Percentiles rank a stretch among this genome's conserved stretches.
phyloP scores from a whole-genome alignment of 2,329 filamentous ascomycete species.

The Venturia pyrina region DNA sequence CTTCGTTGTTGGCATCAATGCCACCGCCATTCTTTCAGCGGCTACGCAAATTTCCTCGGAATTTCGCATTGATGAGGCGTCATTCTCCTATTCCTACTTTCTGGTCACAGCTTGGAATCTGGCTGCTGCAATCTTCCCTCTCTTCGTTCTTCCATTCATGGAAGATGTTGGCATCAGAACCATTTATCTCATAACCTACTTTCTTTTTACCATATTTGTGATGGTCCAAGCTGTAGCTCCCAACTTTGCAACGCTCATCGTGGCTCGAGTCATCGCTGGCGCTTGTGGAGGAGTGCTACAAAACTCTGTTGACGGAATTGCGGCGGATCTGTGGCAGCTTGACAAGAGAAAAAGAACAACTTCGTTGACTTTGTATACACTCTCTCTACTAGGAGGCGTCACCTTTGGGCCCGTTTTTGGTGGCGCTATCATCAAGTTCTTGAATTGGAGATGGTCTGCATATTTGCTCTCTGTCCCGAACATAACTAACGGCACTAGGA shows the following conservation, averaged over 20 bases:
- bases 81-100: slow-evolving; percentile 31
- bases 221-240: slow-evolving; percentile 29
- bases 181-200: slow-evolving; percentile 24
- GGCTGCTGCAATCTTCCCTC: slow-evolving; percentile 27
- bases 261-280: slow-evolving; percentile 28
- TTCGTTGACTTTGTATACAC: slow-evolving; percentile 27
- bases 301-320: slow-evolving; percentile 27
- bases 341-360: slow-evolving; percentile 21
- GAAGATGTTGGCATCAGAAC: slow-evolving; percentile 27
- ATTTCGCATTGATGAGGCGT: slow-evolving; percentile 25
- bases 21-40: slow-evolving; percentile 27
- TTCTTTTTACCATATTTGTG: slow-evolving; percentile 27
- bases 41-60: slow-evolving; percentile 22
- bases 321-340: slow-evolving; percentile 29
- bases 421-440: slow-evolving; percentile 22
- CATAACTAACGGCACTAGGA: background rate
- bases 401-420: slow-evolving; percentile 28
- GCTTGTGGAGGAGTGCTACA: slow-evolving; percentile 26
- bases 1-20: slow-evolving; percentile 26
- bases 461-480: background rate
- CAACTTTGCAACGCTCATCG: slow-evolving; percentile 29
- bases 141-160: slow-evolving; percentile 27
- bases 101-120: slow-evolving; percentile 26
- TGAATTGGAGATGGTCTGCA: slow-evolving; percentile 22
- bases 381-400: slow-evolving; percentile 24